phyloP scores from a whole-genome alignment of 2,329 filamentous ascomycete species.

The Botrytis porri region DNA sequence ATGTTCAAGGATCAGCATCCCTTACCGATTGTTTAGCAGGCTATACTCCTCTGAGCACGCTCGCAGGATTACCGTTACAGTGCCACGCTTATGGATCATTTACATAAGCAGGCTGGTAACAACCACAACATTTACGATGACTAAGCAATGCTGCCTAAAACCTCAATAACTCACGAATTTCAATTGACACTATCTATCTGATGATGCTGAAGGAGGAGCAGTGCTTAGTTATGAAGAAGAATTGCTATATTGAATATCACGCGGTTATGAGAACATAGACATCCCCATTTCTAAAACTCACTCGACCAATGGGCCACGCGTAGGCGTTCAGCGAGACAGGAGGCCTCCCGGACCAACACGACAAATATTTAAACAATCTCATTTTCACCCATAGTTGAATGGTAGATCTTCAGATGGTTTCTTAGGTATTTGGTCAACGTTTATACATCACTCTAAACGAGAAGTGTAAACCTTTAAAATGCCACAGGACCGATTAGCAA shows the following conservation, averaged over 20 bases:
- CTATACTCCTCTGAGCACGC: no score
- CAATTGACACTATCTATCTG: background rate
- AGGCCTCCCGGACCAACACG: background rate
- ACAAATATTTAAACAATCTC: background rate
- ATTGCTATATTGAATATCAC: background rate
- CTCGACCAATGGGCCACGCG: background rate
- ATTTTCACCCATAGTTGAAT: background rate
- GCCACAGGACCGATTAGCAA: background rate
- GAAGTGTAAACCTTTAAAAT: background rate
- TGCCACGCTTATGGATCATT: background rate
- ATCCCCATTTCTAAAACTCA: background rate
- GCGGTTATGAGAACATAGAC: background rate
- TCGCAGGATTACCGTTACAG: background rate
- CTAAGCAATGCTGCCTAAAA: conserved; percentile 1
- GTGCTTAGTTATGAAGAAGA: background rate
- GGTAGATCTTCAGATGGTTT: background rate
- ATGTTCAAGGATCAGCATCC: background rate
- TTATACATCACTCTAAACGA: background rate
- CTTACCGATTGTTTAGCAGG: background rate
- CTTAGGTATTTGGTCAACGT: background rate
- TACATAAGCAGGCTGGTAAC: background rate
- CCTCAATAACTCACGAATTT: background rate
- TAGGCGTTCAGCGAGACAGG: background rate
- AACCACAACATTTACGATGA: background rate
- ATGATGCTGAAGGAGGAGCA: background rate